Evolutionary conservation across 345 rosid species (phyloP).

Genomic region (Citrus hindsii): DNA sequence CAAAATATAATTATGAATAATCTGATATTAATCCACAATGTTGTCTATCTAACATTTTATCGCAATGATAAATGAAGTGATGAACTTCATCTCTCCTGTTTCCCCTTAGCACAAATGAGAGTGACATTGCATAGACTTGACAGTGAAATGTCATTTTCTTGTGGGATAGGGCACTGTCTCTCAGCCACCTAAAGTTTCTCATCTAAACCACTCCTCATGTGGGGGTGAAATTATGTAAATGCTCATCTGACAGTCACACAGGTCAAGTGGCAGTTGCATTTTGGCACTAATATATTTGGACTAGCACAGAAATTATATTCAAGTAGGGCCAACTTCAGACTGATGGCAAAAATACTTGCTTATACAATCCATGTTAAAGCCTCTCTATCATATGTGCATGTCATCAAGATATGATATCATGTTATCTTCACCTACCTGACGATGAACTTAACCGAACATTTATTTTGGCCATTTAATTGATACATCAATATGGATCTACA

Average conservation of each 20-base stretch:
- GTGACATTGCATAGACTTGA: not conserved
- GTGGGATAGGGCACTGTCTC: slow-evolving; percentile 14
- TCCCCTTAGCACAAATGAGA: not conserved
- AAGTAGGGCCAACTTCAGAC: slow-evolving; percentile 17
- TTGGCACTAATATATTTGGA: not conserved
- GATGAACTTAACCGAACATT: not conserved
- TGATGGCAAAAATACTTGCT: not conserved
- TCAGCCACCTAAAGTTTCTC: not conserved
- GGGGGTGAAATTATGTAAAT: not conserved
- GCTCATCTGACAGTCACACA: slow-evolving; percentile 25
- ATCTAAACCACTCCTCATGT: not conserved
- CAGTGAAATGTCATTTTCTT: slow-evolving; percentile 2
- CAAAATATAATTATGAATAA: not conserved
- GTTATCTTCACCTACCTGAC: not conserved
- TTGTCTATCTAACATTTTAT: not conserved
- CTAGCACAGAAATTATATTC: not conserved
- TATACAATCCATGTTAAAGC: not conserved
- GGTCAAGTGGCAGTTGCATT: slow-evolving; percentile 17
- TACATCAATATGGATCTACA: not conserved
- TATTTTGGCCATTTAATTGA: not conserved
- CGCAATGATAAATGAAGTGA: not conserved
- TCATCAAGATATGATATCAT: slow-evolving; percentile 5
- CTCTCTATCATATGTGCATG: slow-evolving; percentile 4
- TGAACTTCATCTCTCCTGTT: not conserved
- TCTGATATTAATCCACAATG: not conserved